Base-by-base conservation (phyloP, 2,329 filamentous ascomycete species). In the Aureobasidium sp. region DNA sequence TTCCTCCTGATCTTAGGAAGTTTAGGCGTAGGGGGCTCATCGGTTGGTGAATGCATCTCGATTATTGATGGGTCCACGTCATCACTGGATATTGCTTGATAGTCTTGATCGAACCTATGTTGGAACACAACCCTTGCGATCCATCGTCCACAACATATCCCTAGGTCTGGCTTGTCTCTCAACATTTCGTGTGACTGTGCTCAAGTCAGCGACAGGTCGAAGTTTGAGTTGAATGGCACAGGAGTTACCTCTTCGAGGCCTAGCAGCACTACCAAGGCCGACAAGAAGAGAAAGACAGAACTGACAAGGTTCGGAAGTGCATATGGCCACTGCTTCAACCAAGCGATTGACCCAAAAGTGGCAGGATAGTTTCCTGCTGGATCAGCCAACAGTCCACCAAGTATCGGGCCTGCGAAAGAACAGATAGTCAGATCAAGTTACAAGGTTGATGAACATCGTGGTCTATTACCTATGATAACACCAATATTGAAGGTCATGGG, bases 241-340 rank as follows among this genome's bases (percentile, higher is more conserved):
- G 20, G 5, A 6, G 15, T 29, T 57, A 69, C 67, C 75, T 90
- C 87, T 71, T 90, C 86, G 1, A 90, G 77, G 13, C 84, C 86
- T 27, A 90, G 76, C 62, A 87, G 76, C 2, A 88, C 80, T 1
- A 80, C 75, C 5, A 81, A 55, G 0, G 82, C 79, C 0, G 85
- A 83, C 1, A 77, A 68, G 3, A 83, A 71, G 12, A 90, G 79
- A 62, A 87, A 85, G 0, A 80, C 64, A 1, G 84, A 84, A 68
- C 85, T 89, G 55, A 89, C 76, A 0, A 90, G 72, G 68, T 88
- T 89, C 0, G 88, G 88, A 42, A 90, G 74, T 1, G 86, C 86
- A 73, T 87, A 90, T 0, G 87, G 87, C 73, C 84, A 90, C 55
- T 75, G 74, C 23, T 75, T 77, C 78, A 88, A 84, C 85, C 87